Percentiles rank a stretch among this genome's conserved stretches.
Evolutionary conservation across 2,329 filamentous ascomycete genomes (phyloP).

Genomic region (Dryadomyces quercus-mongolicae): DNA sequence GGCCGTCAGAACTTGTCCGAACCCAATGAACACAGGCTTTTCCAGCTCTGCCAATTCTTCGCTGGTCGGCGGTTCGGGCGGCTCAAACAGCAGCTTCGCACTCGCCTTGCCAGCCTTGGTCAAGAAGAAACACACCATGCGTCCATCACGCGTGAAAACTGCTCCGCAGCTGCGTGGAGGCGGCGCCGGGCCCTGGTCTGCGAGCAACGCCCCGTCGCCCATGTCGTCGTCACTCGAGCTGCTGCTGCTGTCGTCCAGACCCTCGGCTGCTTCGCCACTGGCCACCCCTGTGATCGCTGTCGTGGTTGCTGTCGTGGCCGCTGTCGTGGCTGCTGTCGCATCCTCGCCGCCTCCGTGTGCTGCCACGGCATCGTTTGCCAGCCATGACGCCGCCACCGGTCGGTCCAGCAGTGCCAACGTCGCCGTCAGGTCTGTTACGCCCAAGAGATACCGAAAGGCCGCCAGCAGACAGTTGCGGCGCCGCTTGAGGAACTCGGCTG

Average conservation of each 20-base stretch:
- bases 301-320: conserved; percentile 51
- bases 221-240: conserved; percentile 21
- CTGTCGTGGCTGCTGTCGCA: conserved; percentile 22
- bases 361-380: conserved; percentile 23
- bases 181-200: conserved; percentile 33
- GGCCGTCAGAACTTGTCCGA: conserved; percentile 10
- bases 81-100: conserved; percentile 31
- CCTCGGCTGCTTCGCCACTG: neutral
- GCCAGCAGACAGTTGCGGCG: conserved; percentile 51
- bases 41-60: conserved; percentile 9
- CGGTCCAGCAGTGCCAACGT: conserved; percentile 48
- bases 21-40: conserved; percentile 13
- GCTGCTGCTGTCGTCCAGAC: conserved; percentile 25
- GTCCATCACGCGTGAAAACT: conserved; percentile 49
- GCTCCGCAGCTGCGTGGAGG: conserved; percentile 47
- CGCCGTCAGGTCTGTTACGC: conserved; percentile 47
- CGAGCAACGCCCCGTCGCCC: neutral
- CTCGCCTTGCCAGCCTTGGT: conserved; percentile 51
- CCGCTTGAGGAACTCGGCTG: conserved; percentile 39
- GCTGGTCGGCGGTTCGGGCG: conserved; percentile 23
- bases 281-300: neutral
- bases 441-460: conserved; percentile 49
- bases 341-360: neutral
- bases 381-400: conserved; percentile 49
- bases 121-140: conserved; percentile 56